Evolutionary conservation across 495 filamentous ascomycete genomes (phyloP).

Genomic region (Glonium stellatum): DNA sequence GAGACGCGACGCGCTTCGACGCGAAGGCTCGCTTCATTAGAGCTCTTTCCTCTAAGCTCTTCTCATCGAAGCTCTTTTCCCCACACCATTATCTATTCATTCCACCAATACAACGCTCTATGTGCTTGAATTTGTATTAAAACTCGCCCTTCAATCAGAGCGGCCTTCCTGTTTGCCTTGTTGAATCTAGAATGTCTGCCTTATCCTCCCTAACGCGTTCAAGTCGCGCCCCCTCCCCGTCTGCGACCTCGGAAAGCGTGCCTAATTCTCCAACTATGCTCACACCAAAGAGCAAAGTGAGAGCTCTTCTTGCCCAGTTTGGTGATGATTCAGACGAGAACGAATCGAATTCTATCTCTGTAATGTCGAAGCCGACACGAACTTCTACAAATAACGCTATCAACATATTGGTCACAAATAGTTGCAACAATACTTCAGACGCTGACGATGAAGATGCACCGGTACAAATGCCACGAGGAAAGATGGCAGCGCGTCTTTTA

Average conservation of each 20-base stretch:
- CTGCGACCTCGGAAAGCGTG: background rate
- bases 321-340: background rate
- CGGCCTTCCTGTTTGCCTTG: background rate
- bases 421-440: constrained; percentile 13
- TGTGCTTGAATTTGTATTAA: background rate
- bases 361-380: background rate
- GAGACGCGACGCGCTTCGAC: too few relatives aligned
- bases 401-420: background rate
- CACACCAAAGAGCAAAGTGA: background rate
- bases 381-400: background rate
- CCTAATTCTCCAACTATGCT: background rate
- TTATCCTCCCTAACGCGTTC: background rate
- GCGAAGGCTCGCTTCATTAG: too few relatives aligned
- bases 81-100: background rate
- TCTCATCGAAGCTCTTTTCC: background rate
- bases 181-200: background rate
- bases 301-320: background rate
- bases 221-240: background rate
- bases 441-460: constrained; percentile 11
- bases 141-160: background rate
- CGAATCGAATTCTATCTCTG: background rate
- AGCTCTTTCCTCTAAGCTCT: too few relatives aligned
- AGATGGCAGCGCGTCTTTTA: constrained; percentile 16
- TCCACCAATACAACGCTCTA: background rate
- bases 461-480: constrained; percentile 11